These are phyloP conservation scores for Penicillium atrosanguineum DNA, from an alignment of 495 filamentous ascomycete species.

Conservation along the genomic window DNA sequence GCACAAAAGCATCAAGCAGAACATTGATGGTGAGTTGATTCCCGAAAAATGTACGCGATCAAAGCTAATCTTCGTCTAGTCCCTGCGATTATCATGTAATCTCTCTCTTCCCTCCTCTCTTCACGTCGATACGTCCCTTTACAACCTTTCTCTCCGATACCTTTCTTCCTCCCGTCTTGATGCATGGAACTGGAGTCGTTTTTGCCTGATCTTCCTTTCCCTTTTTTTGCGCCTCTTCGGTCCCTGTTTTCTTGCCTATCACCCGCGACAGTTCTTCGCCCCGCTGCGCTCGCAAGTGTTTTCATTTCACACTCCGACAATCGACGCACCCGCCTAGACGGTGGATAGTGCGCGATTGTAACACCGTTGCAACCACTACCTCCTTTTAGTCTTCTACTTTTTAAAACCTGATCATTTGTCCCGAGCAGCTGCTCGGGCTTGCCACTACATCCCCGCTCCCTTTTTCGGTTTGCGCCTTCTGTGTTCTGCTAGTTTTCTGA, in stretches of 20 bases:
- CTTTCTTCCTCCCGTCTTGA: slow-evolving; percentile 30
- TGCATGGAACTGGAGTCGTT: slow-evolving; percentile 47
- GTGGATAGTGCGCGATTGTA: slow-evolving; percentile 17
- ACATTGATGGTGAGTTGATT: slow-evolving; percentile 75
- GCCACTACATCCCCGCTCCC: slow-evolving; percentile 11
- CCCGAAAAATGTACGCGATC: neutral
- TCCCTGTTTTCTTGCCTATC: slow-evolving; percentile 17
- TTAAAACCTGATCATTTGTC: slow-evolving; percentile 12
- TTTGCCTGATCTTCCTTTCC: slow-evolving; percentile 34
- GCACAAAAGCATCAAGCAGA: slow-evolving; percentile 98
- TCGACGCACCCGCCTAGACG: slow-evolving; percentile 27
- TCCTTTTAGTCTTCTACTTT: slow-evolving; percentile 22
- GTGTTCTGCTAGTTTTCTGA: slow-evolving; percentile 12
- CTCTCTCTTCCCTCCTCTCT: slow-evolving; percentile 12
- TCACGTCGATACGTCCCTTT: slow-evolving; percentile 34
- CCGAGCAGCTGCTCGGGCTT: neutral
- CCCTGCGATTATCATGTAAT: slow-evolving; percentile 85
- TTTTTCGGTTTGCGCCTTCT: slow-evolving; percentile 8
- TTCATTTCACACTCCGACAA: slow-evolving; percentile 18
- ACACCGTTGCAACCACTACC: slow-evolving; percentile 20
- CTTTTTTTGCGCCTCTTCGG: slow-evolving; percentile 17
- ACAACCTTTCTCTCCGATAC: slow-evolving; percentile 23
- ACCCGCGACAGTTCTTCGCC: slow-evolving; percentile 11
- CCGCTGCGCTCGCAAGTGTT: slow-evolving; percentile 14
- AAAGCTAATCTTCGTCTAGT: slow-evolving; percentile 39